Evolutionary conservation across 768 basidiomycete genomes (phyloP).

Genomic region (Artomyces pyxidatus): DNA sequence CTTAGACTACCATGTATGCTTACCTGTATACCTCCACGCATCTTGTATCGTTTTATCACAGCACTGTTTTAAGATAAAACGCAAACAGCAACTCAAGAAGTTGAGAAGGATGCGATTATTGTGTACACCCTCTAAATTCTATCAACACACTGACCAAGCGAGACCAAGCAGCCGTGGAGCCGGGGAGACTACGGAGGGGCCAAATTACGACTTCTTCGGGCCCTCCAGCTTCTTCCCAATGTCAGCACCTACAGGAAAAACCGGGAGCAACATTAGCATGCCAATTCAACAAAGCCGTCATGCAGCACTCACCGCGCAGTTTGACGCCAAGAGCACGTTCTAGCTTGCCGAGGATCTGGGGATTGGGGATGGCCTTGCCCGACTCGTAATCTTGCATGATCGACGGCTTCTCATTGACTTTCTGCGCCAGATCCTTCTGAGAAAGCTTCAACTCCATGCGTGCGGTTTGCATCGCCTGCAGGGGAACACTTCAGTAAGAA

Average conservation of each 20-base stretch:
- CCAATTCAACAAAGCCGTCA: background rate
- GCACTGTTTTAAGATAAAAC: slow-evolving; percentile 15
- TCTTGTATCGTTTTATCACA: slow-evolving; percentile 1
- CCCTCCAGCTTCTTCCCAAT: slow-evolving; percentile 85
- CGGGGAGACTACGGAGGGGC: slow-evolving; percentile 28
- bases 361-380: slow-evolving; percentile 78
- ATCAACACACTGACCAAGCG: slow-evolving; percentile 15
- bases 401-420: slow-evolving; percentile 89
- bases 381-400: slow-evolving; percentile 86
- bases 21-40: slow-evolving; percentile 3
- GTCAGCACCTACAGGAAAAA: slow-evolving; percentile 43
- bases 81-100: too few relatives aligned
- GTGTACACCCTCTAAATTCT: slow-evolving; percentile 9
- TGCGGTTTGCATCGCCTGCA: slow-evolving; percentile 72
- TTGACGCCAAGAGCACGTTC: slow-evolving; percentile 83
- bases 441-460: slow-evolving; percentile 73
- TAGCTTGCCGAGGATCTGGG: slow-evolving; percentile 82
- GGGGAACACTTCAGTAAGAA: slow-evolving; percentile 4
- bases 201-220: slow-evolving; percentile 60
- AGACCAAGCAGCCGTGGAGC: slow-evolving; percentile 20
- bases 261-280: slow-evolving; percentile 4
- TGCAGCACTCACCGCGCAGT: slow-evolving; percentile 59
- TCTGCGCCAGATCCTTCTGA: slow-evolving; percentile 89
- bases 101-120: background rate
- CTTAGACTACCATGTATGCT: background rate